Evolutionary conservation across 75 land plant species (phyloP), one percentile per base, ranked within the genome.

Genomic region (Pinus albicaulis): DNA sequence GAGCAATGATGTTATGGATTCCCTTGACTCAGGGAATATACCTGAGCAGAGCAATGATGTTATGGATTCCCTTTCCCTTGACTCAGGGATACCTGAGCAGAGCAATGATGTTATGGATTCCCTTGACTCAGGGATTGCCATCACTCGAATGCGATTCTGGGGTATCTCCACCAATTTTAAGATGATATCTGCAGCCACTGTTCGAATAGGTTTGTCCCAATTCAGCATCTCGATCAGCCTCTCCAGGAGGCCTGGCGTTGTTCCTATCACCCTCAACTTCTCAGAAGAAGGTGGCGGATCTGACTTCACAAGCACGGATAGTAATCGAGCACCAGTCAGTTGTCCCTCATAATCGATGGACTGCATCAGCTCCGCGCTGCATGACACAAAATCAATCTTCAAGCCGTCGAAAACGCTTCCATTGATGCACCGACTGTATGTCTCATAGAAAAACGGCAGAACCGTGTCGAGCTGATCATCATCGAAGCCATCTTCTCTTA

Each of bases 331-430:
- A 14, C 98, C 98, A 16, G 81, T 83, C 24, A 95, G 83, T 77
- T 90, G 92, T 75, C 85, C 92, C 12, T 89, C 88, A 0, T 75
- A 61, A 16, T 76, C 79, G 56, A 75, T 79, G 8, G 93, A 88
- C 52, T 64, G 81, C 83, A 95, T 36, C 44, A 88, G 82, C 11
- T 87, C 89, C 80, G 82, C 75, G 3, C 79, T 85, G 65, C 85
- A 92, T 17, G 82, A 62, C 17, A 95, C 88, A 85, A 95, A 72
- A 57, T 95, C 95, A 92, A 92, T 90, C 61, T 88, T 90, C 78
- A 92, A 25, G 0, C 98, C 93, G 74, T 92, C 90, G 59, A 90
- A 95, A 24, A 95, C 80, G 85, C 95, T 95, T 16, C 88, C 92
- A 56, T 82, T 78, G 11, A 95, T 59, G 70, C 95, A 88, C 74